Base-by-base conservation (phyloP, 345 rosid genomes). In the Eucalyptus erythrocorys region DNA sequence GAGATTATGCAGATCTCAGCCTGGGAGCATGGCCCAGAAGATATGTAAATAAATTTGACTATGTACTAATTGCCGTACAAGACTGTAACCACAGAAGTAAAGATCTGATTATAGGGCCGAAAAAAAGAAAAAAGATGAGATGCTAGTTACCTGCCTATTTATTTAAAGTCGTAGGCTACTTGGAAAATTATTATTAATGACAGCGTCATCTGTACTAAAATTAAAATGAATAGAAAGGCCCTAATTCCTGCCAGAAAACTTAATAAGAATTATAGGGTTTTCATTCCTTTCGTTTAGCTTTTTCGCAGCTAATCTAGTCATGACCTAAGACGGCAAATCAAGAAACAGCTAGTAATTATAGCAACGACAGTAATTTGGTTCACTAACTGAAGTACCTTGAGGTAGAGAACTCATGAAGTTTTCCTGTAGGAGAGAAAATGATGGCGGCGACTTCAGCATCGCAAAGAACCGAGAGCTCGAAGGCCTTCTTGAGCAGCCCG, bases 401-500 rank as follows among this genome's bases (percentile, higher is more conserved):
- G 79, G 57, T 88, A 4, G 89, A 55, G 86, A 81, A 88, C 71
- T 88, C 89, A 45, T 88, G 81, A 42, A 88, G 89, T 68, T 57
- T 88, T 19, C 86, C 89, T 6, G 50, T 26, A 17, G 86, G n/a
- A 61, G 90, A 88, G 90, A 88, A 88, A 19, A 86, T 12, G 48
- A 88, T 64, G 88, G 86, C 47, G 19, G 87, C 90, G 49, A 88
- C 84, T 43, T 88, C 82, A 14, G 90, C 90, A 50, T 86, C 90
- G 40, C 90, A 88, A 19, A 88, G 87, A 85, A 88, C 84, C 64
- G 87, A 61, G 53, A 88, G 87, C 66, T 88, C 90, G 27, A 50
- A 79, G 42, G 87, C 90, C 90, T 88, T 88, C 87, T 88, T 88
- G 47, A 88, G 59, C 26, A 88, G 55, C 59, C 90, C 90, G 49